phyloP scores from a whole-genome alignment of 1,139 yeast genomes.

The Debaryomyces subglobosus region DNA sequence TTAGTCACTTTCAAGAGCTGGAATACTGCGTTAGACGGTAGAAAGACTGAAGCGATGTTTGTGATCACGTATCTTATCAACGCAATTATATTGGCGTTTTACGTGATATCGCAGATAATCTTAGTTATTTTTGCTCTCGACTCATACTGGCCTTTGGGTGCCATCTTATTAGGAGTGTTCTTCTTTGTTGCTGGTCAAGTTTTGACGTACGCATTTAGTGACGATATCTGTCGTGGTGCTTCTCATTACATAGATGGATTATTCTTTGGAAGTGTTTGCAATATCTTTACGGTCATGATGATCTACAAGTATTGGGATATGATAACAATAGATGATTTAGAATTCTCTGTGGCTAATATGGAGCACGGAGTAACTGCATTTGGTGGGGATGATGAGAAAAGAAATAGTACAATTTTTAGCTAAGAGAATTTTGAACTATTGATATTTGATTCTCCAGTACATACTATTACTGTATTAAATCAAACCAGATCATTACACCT shows the following conservation, averaged over 20 bases:
- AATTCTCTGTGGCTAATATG: slow-evolving; percentile 70
- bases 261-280: slow-evolving; percentile 80
- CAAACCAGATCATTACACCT: neutral
- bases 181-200: slow-evolving; percentile 85
- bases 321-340: slow-evolving; percentile 94
- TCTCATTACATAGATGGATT: slow-evolving; percentile 90
- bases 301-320: slow-evolving; percentile 95
- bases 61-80: slow-evolving; percentile 71
- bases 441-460: neutral
- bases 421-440: neutral
- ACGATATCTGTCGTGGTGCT: slow-evolving; percentile 65
- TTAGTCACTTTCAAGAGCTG: slow-evolving; percentile 75
- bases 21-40: slow-evolving; percentile 45
- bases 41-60: slow-evolving; percentile 66
- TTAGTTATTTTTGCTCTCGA: slow-evolving; percentile 69
- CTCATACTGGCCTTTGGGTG: slow-evolving; percentile 88
- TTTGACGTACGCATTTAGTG: slow-evolving; percentile 68
- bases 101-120: slow-evolving; percentile 69
- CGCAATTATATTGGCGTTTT: slow-evolving; percentile 63
- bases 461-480: neutral
- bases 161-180: slow-evolving; percentile 65
- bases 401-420: slow-evolving; percentile 32
- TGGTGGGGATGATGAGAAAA: slow-evolving; percentile 42
- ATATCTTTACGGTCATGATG: slow-evolving; percentile 88
- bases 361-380: slow-evolving; percentile 44